These are phyloP conservation scores for Phaeosphaeria sp. DNA, from an alignment of 2,329 filamentous ascomycete genomes.

Conservation along the genomic window DNA sequence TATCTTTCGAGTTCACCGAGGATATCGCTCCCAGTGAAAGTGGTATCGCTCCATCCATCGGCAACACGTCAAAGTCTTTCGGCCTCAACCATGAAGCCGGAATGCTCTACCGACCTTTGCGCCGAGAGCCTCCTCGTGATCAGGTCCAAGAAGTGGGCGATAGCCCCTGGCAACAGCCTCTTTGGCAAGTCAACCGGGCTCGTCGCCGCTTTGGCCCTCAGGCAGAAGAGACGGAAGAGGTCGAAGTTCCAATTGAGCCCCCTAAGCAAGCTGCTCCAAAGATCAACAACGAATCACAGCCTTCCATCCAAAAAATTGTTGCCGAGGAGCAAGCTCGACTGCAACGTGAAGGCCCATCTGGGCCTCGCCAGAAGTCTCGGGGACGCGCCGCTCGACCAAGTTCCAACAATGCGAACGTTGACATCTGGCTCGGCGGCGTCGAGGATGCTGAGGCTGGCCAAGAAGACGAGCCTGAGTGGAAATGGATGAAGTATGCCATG, in stretches of 20 bases:
- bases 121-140: background rate
- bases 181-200: conserved; percentile 2
- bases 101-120: conserved; percentile 22
- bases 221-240: background rate
- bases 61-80: conserved; percentile 43
- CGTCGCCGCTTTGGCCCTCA: conserved; percentile 4
- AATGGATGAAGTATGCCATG: conserved; percentile 14
- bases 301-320: conserved; percentile 20
- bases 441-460: conserved; percentile 4
- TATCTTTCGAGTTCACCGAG: conserved; percentile 27
- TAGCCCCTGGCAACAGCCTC: background rate
- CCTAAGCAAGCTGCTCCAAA: background rate
- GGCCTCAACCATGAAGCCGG: conserved; percentile 42
- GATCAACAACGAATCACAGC: conserved; percentile 8
- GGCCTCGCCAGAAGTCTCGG: conserved; percentile 8
- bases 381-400: conserved; percentile 8
- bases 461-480: conserved; percentile 23
- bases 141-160: background rate
- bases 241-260: conserved; percentile 1
- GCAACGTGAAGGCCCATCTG: conserved; percentile 18
- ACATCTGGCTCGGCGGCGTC: conserved; percentile 26
- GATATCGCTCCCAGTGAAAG: conserved; percentile 27
- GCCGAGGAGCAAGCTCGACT: conserved; percentile 26
- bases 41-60: conserved; percentile 25
- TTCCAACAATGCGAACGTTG: conserved; percentile 16